Conservation (phyloP, 2,329 filamentous ascomycete species). For the Blastomyces emzantsi region DNA sequence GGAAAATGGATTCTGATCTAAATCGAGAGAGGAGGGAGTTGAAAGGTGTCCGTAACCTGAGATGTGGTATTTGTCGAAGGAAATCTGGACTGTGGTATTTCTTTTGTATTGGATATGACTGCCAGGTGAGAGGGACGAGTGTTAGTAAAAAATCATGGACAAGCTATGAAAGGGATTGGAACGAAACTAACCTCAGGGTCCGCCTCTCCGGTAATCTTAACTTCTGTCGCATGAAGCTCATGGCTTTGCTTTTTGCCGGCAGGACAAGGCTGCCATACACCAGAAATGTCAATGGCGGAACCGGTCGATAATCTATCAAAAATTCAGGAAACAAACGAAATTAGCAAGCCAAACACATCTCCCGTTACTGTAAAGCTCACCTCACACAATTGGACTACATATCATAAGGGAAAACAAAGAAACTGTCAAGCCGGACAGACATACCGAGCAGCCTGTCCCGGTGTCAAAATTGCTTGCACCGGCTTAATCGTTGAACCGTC, state of each 20-base stretch:
- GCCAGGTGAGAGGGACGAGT: constrained; percentile 11
- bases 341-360: constrained; percentile 6
- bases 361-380: not conserved
- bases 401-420: not conserved
- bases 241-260: constrained; percentile 59
- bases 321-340: not conserved
- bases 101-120: constrained; percentile 92
- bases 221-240: constrained; percentile 66
- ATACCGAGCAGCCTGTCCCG: constrained; percentile 63
- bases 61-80: constrained; percentile 77
- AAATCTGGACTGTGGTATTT: constrained; percentile 90
- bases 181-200: constrained; percentile 62
- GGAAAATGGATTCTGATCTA: constrained; percentile 67
- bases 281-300: constrained; percentile 66
- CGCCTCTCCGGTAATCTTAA: constrained; percentile 65
- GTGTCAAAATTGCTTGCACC: constrained; percentile 71
- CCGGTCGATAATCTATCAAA: constrained; percentile 65
- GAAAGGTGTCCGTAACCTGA: constrained; percentile 70
- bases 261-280: constrained; percentile 64
- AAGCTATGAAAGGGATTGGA: not conserved
- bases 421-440: constrained; percentile 27
- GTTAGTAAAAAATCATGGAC: not conserved
- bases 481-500: constrained; percentile 76
- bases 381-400: not conserved
- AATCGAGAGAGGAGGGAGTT: constrained; percentile 74